A percentile compares a stretch with the other conserved stretches of the same genome.
These are phyloP conservation scores for Spathaspora hagerdaliae DNA, from an alignment of 805 yeast genomes.

Conservation along the genomic window DNA sequence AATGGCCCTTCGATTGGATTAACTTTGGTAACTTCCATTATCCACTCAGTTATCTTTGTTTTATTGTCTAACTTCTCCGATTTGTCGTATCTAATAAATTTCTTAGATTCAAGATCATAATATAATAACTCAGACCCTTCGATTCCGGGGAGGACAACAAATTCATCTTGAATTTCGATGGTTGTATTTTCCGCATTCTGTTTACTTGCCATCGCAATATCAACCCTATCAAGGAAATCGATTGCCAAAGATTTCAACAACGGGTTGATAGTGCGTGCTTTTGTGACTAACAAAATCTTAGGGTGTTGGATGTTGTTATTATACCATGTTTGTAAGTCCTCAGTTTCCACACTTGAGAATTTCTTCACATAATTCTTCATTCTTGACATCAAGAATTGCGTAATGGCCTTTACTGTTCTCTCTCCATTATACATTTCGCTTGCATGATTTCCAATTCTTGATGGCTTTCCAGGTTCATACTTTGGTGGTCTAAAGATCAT, in stretches of 20 bases:
- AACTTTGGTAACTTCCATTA: constrained; percentile 19
- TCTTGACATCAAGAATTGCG: constrained; percentile 51
- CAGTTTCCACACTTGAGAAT: constrained; percentile 27
- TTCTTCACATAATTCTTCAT: constrained; percentile 64
- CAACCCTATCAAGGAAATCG: constrained; percentile 54
- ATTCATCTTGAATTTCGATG: constrained; percentile 16
- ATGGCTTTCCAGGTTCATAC: constrained; percentile 17
- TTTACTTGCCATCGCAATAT: constrained; percentile 43
- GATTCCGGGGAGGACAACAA: constrained; percentile 16
- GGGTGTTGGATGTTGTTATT: constrained; percentile 26
- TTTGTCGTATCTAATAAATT: constrained; percentile 18
- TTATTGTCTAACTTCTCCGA: constrained; percentile 26
- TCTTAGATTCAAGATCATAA: constrained; percentile 14
- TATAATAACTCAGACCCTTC: constrained; percentile 24
- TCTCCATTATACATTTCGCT: constrained; percentile 60
- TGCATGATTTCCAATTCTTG: constrained; percentile 34
- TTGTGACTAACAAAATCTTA: constrained; percentile 52
- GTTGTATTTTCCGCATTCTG: constrained; percentile 16
- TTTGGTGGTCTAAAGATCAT: constrained; percentile 82
- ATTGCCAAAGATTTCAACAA: constrained; percentile 63
- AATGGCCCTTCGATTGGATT: constrained; percentile 35
- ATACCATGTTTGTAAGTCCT: constrained; percentile 23
- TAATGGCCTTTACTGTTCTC: constrained; percentile 52
- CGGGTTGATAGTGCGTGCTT: constrained; percentile 47
- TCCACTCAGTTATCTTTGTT: constrained; percentile 29